These are phyloP conservation scores for Terana coerulea DNA, from an alignment of 768 basidiomycete species.

Conservation along the genomic window DNA sequence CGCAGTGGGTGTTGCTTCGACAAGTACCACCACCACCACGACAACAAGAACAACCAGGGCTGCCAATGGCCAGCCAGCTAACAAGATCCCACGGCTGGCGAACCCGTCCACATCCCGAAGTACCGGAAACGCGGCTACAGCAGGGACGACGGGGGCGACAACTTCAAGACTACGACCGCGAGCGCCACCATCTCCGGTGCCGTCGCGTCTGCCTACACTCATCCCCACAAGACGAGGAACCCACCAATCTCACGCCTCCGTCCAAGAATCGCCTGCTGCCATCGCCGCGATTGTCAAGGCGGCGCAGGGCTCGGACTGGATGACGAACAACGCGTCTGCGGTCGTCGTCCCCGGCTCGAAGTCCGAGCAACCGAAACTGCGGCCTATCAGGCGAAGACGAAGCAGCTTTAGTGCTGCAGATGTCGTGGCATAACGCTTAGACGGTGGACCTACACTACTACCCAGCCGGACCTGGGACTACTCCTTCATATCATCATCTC, in stretches of 20 bases:
- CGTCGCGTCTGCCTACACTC: slow-evolving; percentile 76
- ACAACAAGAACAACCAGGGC: slow-evolving; percentile 24
- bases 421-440: slow-evolving; percentile 60
- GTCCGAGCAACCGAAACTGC: slow-evolving; percentile 67
- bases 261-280: slow-evolving; percentile 35
- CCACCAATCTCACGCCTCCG: slow-evolving; percentile 37
- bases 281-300: slow-evolving; percentile 35
- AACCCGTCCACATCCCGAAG: slow-evolving; percentile 48
- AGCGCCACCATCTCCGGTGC: slow-evolving; percentile 59
- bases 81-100: slow-evolving; percentile 38
- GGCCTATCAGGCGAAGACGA: slow-evolving; percentile 69
- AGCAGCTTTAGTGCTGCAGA: slow-evolving; percentile 89
- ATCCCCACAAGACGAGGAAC: slow-evolving; percentile 49
- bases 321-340: slow-evolving; percentile 63
- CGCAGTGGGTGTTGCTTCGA: slow-evolving; percentile 6
- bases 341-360: slow-evolving; percentile 73
- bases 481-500: neutral
- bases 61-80: slow-evolving; percentile 27
- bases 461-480: neutral
- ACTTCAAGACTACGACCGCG: slow-evolving; percentile 33
- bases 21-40: slow-evolving; percentile 17
- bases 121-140: slow-evolving; percentile 36
- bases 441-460: neutral
- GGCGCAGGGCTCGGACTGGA: slow-evolving; percentile 59
- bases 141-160: slow-evolving; percentile 26